Base-by-base conservation (phyloP, 108 stramenopile species). In the Schizochytrium sp. region DNA sequence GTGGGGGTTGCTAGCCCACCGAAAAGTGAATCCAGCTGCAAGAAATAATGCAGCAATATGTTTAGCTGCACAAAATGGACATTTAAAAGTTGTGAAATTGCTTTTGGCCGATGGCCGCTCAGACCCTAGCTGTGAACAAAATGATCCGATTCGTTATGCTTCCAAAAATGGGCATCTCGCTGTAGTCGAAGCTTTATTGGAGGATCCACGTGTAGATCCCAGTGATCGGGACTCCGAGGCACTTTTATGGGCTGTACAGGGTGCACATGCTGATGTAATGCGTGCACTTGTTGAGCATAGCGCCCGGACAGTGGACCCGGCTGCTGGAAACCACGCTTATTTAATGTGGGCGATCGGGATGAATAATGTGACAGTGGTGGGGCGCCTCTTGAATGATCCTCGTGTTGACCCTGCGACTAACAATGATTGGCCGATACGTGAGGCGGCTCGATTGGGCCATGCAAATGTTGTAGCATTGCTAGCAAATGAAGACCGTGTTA, bases 11-110 rank as follows among this genome's bases (percentile, higher is more conserved):
- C 53, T 83, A 17, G 76, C 47, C 50, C 28, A 28, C 28, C 59
- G 59, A 0, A 13, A 28, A 0, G 28, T 55, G 2, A 42, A 83
- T n/a, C 47, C 53, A 5, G 28, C 47, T 7, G 47, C 28, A 53
- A 17, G 47, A n/a, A 53, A 42, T 53, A 55, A 55, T 40, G 76
- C 76, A 10, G 76, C 76, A 10, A 49, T 83, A n/a, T 55, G 76
- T n/a, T 40, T 49, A n/a, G 76, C 76, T n/a, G 76, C 76, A 50
- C 76, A 83, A 42, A 83, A 83, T 1, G 76, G 76, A 56, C 47
- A 83, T 42, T 2, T 1, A 19, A 53, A 83, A 40, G 47, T 28
- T 10, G 76, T 83, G 0, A 2, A 83, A 28, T n/a, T 40, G 3
- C 50, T 83, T 8, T 49, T 83, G 76, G 76, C 47, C 53, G 47